Conservation (phyloP, 2,329 filamentous ascomycete genomes). For the Xylariaceae sp. region DNA sequence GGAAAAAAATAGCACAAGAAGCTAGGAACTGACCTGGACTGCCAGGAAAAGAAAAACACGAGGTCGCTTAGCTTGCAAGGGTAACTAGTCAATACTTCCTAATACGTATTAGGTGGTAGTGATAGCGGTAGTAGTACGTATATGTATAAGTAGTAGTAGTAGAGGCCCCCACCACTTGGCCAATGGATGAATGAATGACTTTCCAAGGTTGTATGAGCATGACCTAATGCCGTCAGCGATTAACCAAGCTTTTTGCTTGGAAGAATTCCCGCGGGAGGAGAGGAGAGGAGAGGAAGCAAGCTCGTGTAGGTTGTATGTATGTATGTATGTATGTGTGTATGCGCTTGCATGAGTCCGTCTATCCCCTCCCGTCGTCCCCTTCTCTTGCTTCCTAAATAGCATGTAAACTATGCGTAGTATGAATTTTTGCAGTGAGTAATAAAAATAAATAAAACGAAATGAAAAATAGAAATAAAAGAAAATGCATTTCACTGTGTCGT, state of each 20-base stretch:
- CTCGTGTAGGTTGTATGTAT: too few species aligned
- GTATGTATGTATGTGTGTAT: too few species aligned
- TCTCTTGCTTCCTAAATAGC: too few species aligned
- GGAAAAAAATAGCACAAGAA: too few species aligned
- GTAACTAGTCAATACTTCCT: constrained; percentile 4
- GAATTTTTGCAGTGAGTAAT: constrained; percentile 4
- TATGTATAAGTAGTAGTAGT: too few species aligned
- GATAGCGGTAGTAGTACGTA: too few species aligned
- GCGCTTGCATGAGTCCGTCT: constrained; percentile 3
- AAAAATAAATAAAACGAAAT: too few species aligned
- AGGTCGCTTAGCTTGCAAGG: neutral
- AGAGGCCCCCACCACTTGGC: constrained; percentile 20
- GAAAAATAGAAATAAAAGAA: too few species aligned
- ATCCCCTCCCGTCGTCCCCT: constrained; percentile 15
- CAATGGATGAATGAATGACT: constrained; percentile 30
- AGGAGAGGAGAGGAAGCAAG: neutral
- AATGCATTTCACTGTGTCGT: too few species aligned
- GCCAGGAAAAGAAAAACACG: neutral
- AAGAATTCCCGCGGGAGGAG: constrained; percentile 17
- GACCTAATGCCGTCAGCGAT: constrained; percentile 25
- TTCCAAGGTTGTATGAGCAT: constrained; percentile 26
- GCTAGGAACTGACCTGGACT: too few species aligned
- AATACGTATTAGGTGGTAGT: constrained; percentile 9
- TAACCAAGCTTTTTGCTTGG: constrained; percentile 9
- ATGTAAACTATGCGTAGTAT: neutral